Conservation (phyloP, 768 basidiomycete genomes). For the Mycena sanguinolenta region DNA sequence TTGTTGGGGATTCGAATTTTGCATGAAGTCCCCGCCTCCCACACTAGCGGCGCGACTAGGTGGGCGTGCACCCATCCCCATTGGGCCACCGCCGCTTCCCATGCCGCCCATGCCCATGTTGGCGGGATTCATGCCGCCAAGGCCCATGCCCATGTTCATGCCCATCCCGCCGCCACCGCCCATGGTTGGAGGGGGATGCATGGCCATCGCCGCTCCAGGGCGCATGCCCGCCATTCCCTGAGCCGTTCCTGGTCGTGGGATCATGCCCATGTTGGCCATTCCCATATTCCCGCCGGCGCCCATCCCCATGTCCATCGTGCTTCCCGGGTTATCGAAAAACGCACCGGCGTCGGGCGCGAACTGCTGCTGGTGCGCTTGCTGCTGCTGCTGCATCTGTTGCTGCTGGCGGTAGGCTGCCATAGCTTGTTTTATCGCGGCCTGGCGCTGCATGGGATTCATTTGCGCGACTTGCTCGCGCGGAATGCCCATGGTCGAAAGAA, state of each 20-base stretch:
- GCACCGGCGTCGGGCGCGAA: slow-evolving; percentile 11
- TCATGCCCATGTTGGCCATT: slow-evolving; percentile 28
- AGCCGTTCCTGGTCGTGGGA: slow-evolving; percentile 26
- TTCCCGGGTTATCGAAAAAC: slow-evolving; percentile 29
- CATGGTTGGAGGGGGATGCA: slow-evolving; percentile 14
- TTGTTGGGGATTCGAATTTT: slow-evolving; percentile 12
- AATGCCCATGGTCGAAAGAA: slow-evolving; percentile 34
- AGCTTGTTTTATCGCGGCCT: slow-evolving; percentile 15
- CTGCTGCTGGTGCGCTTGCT: slow-evolving; percentile 27
- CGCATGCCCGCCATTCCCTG: slow-evolving; percentile 32
- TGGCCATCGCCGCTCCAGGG: slow-evolving; percentile 19
- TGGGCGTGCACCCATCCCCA: slow-evolving; percentile 28
- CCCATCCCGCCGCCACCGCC: slow-evolving; percentile 17
- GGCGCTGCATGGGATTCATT: slow-evolving; percentile 30
- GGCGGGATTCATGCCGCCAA: slow-evolving; percentile 15
- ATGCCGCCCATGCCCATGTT: slow-evolving; percentile 24
- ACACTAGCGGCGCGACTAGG: slow-evolving; percentile 30
- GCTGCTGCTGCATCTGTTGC: slow-evolving; percentile 29
- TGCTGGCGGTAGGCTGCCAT: slow-evolving; percentile 15
- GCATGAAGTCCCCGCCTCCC: slow-evolving; percentile 19
- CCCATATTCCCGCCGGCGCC: slow-evolving; percentile 21
- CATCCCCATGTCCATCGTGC: slow-evolving; percentile 33
- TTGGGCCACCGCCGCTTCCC: slow-evolving; percentile 20
- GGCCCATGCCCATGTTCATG: slow-evolving; percentile 25
- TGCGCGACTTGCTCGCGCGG: slow-evolving; percentile 25